Conservation (phyloP, 208 protist genomes). For the Endotrypanum monterogeii region DNA sequence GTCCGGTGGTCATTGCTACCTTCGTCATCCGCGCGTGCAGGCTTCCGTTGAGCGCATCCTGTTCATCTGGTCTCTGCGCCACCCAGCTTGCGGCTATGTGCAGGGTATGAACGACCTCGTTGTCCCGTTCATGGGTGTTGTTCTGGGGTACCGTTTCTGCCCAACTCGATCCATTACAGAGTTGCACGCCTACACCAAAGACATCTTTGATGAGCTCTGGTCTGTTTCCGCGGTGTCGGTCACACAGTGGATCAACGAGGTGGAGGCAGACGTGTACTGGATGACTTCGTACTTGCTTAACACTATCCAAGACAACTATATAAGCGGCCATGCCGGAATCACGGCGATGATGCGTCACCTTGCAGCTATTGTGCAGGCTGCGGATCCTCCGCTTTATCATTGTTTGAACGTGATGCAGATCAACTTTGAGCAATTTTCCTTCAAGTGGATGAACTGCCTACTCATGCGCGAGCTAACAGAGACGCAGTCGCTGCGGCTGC, state of each 20-base stretch:
- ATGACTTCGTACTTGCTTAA: constrained; percentile 86
- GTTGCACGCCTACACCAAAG: constrained; percentile 40
- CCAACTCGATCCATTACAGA: constrained; percentile 47
- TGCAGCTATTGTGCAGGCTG: constrained; percentile 58
- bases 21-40: constrained; percentile 71
- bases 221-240: constrained; percentile 37
- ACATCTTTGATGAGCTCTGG: constrained; percentile 42
- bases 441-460: constrained; percentile 94
- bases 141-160: constrained; percentile 63
- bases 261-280: constrained; percentile 94
- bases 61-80: constrained; percentile 93
- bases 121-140: constrained; percentile 90
- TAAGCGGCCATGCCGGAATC: constrained; percentile 87
- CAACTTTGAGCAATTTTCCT: constrained; percentile 83
- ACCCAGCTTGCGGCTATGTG: constrained; percentile 94
- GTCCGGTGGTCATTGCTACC: constrained; percentile 61
- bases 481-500: constrained; percentile 76
- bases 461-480: constrained; percentile 88
- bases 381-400: constrained; percentile 61
- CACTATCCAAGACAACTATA: constrained; percentile 91
- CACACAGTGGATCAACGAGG: constrained; percentile 52
- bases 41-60: constrained; percentile 85
- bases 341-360: constrained; percentile 88
- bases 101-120: constrained; percentile 95
- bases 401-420: constrained; percentile 64